Evolutionary conservation across 441 rosid species (phyloP), one percentile per base, ranked within the genome.

Genomic region (Erysimum pusillum): DNA sequence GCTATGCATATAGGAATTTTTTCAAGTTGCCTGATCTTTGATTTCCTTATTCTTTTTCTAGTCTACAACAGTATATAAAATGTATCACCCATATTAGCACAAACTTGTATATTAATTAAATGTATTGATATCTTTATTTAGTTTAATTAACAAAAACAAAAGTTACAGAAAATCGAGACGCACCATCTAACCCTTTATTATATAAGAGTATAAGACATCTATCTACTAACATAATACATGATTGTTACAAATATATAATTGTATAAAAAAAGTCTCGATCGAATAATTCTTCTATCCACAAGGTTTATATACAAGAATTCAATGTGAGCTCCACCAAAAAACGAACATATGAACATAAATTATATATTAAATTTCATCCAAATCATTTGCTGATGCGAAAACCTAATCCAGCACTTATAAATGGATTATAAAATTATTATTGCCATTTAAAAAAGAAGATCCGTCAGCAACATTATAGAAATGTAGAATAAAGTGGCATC

Each of bases 351-450:
- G 45, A 41, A 53, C 49, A 34, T 34, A 59, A 35, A 57, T 0
- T 28, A 13, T 17, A 35, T 54, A 63, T 38, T 36, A 25, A 54
- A 44, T 9, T 13, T n/a, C 13, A 0, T 54, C 63, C 49, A 60
- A 73, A 66, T 73, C 69, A 53, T 60, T 73, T 78, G 72, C 56
- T 60, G 69, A 59, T 22, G 74, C 49, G 70, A 49, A 78, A 78
- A 73, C 81, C 77, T 73, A 73, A 73, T 63, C 77, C 74, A 73
- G 36, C 41, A 78, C 73, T 66, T 41, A 66, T 39, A 58, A 52
- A 67, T 41, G 8, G 18, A 32, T 34, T 12, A 51, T 56, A 38
- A 48, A 64, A 48, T 2, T 49, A n/a, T 14, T 2, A 31, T 57
- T 17, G 3, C 9, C 7, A 20, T 25, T 41, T 2, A 32, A 44